A percentile compares a stretch with the other conserved stretches of the same genome.
Conservation (phyloP, 495 filamentous ascomycete genomes). For the Penicillium ucsense region DNA sequence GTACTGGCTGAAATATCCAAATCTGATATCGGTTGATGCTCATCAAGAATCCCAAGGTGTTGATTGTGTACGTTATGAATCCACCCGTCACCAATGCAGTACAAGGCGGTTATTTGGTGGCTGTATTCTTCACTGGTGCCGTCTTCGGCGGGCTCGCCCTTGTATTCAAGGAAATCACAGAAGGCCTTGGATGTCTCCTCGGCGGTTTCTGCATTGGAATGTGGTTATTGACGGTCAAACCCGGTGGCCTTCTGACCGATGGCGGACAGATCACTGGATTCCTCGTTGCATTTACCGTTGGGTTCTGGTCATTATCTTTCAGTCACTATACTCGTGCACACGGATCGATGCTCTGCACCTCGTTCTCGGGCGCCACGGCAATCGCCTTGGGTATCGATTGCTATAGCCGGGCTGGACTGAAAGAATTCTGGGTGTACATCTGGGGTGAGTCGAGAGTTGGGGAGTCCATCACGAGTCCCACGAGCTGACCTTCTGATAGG, state of each 20-base stretch:
- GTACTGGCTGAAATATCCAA: conserved; percentile 4
- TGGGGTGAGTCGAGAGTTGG: conserved; percentile 50
- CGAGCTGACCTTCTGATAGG: conserved; percentile 27
- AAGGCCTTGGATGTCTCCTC: conserved; percentile 77
- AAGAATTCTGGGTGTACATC: conserved; percentile 93
- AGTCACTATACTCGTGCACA: conserved; percentile 69
- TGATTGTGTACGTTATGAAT: conserved; percentile 86
- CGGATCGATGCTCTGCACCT: conserved; percentile 61
- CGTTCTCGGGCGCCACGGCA: conserved; percentile 73
- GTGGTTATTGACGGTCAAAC: conserved; percentile 76
- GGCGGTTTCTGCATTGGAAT: conserved; percentile 84
- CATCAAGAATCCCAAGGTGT: conserved; percentile 31
- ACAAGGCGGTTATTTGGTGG: conserved; percentile 84
- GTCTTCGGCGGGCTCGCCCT: conserved; percentile 68
- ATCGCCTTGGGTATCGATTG: conserved; percentile 82
- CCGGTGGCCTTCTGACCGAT: conserved; percentile 61
- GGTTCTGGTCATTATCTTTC: conserved; percentile 64
- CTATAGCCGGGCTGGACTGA: conserved; percentile 77
- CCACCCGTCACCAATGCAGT: conserved; percentile 66
- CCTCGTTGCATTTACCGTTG: conserved; percentile 61
- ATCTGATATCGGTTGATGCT: neutral
- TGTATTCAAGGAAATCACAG: conserved; percentile 76
- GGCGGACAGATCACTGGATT: conserved; percentile 58
- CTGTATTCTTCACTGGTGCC: conserved; percentile 61
- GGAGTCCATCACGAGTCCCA: no score